Percentiles rank a stretch among this genome's conserved stretches.
Conservation (phyloP, 495 filamentous ascomycete species). For the Trichocladium uniseriatum region DNA sequence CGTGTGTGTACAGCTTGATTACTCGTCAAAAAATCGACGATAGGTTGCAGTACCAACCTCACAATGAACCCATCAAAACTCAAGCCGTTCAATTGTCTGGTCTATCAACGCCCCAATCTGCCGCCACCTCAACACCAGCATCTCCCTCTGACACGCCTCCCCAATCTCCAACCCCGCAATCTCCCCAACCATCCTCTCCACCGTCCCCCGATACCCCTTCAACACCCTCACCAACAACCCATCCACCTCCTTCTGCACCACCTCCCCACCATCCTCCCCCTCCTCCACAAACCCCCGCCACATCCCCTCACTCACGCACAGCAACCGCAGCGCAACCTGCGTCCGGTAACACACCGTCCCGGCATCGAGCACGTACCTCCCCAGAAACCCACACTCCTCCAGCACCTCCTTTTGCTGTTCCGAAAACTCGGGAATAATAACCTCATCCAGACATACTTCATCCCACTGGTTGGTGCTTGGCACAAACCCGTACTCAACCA, state of each 20-base stretch:
- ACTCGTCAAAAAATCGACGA: too few relatives aligned
- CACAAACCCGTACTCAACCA: slow-evolving; percentile 78
- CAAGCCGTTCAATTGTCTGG: slow-evolving; percentile 17
- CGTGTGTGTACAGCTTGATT: too few relatives aligned
- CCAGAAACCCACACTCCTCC: slow-evolving; percentile 52
- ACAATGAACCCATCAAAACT: neutral
- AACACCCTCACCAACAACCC: slow-evolving; percentile 18
- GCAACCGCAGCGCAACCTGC: slow-evolving; percentile 53
- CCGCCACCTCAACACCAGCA: slow-evolving; percentile 19
- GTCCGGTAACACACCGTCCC: slow-evolving; percentile 61
- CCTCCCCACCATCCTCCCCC: slow-evolving; percentile 30
- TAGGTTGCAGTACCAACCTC: neutral
- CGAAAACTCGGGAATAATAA: slow-evolving; percentile 48
- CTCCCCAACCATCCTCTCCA: slow-evolving; percentile 9
- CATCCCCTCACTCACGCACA: slow-evolving; percentile 25
- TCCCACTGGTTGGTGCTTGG: slow-evolving; percentile 61
- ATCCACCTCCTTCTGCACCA: slow-evolving; percentile 24
- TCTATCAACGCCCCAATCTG: slow-evolving; percentile 22
- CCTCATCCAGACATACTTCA: slow-evolving; percentile 57
- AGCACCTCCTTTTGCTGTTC: slow-evolving; percentile 40
- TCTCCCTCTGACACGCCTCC: slow-evolving; percentile 11
- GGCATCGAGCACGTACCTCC: slow-evolving; percentile 55
- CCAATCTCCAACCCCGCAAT: slow-evolving; percentile 10
- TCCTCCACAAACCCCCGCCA: slow-evolving; percentile 34
- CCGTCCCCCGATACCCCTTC: slow-evolving; percentile 12